These are phyloP conservation scores for Phylloporus sp. DNA, from an alignment of 768 basidiomycete genomes.

Conservation along the genomic window DNA sequence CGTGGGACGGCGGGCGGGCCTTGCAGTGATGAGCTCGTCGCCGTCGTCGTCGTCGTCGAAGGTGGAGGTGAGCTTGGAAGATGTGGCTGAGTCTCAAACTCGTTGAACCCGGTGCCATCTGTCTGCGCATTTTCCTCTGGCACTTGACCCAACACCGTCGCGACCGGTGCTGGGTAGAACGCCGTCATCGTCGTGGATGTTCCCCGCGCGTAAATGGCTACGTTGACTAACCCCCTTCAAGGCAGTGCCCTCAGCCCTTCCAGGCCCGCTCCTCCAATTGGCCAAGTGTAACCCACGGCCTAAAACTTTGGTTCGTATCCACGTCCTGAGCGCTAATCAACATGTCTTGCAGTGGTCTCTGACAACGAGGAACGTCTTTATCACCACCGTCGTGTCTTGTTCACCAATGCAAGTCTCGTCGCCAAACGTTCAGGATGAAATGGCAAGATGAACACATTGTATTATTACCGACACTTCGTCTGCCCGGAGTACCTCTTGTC, in stretches of 20 bases:
- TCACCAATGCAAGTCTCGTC: no score
- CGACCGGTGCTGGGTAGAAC: conserved; percentile 48
- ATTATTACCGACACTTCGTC: no score
- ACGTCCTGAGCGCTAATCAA: no score
- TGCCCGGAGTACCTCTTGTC: no score
- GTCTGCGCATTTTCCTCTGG: conserved; percentile 50
- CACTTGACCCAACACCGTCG: conserved; percentile 42
- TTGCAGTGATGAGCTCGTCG: conserved; percentile 16
- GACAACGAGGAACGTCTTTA: no score
- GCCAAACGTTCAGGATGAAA: no score
- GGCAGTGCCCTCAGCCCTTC: conserved; percentile 21
- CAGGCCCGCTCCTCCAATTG: no score
- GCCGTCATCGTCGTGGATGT: conserved; percentile 23
- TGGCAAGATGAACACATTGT: no score
- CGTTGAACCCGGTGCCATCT: conserved; percentile 56
- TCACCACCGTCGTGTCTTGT: no score
- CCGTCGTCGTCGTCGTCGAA: conserved; percentile 10
- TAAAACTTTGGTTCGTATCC: no score
- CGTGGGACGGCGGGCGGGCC: conserved; percentile 31
- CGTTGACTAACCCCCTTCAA: conserved; percentile 12
- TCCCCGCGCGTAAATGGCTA: background rate
- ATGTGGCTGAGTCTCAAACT: conserved; percentile 47
- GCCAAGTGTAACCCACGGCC: no score
- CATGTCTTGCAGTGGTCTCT: no score
- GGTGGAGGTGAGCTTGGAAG: conserved; percentile 16